phyloP scores from a whole-genome alignment of 2,329 filamentous ascomycete genomes.

The Ophiognomonia clavigignenti-juglandacearum region DNA sequence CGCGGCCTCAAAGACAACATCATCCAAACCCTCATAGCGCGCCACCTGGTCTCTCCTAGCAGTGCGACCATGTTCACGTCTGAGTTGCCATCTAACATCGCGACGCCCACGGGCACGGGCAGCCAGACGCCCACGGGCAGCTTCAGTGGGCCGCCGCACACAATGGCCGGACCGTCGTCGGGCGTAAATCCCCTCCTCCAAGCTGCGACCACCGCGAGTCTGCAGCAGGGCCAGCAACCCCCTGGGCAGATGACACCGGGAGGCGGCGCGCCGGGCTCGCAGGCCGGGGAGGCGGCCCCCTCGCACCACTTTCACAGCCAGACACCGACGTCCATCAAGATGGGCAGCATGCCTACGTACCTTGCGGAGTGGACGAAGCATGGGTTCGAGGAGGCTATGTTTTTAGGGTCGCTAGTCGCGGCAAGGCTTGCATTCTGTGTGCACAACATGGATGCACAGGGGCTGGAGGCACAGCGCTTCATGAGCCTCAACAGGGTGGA shows the following conservation, averaged over 20 bases:
- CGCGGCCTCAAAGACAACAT: conserved; percentile 86
- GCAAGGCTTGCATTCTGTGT: conserved; percentile 58
- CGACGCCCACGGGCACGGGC: conserved; percentile 84
- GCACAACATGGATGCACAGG: conserved; percentile 51
- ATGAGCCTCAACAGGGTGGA: conserved; percentile 56
- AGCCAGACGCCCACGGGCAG: conserved; percentile 78
- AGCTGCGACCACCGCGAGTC: conserved; percentile 74
- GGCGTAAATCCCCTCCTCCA: conserved; percentile 83
- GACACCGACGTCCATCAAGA: conserved; percentile 81
- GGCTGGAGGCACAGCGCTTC: conserved; percentile 46
- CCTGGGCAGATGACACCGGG: conserved; percentile 35
- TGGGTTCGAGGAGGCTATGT: conserved; percentile 73
- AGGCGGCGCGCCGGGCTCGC: conserved; percentile 28
- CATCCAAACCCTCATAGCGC: conserved; percentile 69
- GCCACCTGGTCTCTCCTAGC: conserved; percentile 86
- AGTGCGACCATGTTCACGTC: conserved; percentile 96
- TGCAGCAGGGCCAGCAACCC: conserved; percentile 26
- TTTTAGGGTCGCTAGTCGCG: conserved; percentile 82
- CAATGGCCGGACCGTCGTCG: conserved; percentile 38
- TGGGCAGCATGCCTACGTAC: conserved; percentile 73
- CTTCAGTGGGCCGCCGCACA: conserved; percentile 49
- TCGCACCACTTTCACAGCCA: conserved; percentile 55
- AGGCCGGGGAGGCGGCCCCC: conserved; percentile 34
- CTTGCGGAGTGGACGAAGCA: conserved; percentile 87
- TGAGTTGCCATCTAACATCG: conserved; percentile 89